Conservation (phyloP, 2,329 filamentous ascomycete species). For the Onygenales sp. region DNA sequence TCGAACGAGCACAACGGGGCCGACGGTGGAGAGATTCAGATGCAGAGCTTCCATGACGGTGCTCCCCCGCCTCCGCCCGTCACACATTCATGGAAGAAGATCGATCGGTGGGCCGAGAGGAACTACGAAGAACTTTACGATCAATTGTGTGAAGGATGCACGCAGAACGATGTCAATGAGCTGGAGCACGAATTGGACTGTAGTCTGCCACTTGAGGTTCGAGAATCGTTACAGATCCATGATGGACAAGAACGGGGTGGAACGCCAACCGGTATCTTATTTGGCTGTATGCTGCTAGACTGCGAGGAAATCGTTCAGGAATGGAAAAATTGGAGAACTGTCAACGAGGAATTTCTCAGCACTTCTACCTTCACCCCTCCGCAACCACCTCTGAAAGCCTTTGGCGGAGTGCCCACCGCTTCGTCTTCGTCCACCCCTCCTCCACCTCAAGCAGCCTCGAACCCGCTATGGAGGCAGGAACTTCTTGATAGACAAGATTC, state of each 20-base stretch:
- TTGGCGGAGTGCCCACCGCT: conserved; percentile 55
- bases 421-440: conserved; percentile 53
- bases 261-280: conserved; percentile 81
- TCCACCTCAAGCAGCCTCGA: conserved; percentile 44
- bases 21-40: conserved; percentile 79
- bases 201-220: conserved; percentile 83
- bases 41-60: conserved; percentile 92
- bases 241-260: conserved; percentile 97
- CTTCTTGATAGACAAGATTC: conserved; percentile 77
- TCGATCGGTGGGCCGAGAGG: conserved; percentile 87
- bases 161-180: conserved; percentile 91
- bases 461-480: conserved; percentile 72
- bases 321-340: conserved; percentile 91
- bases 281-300: conserved; percentile 89
- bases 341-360: conserved; percentile 80
- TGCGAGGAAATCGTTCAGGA: conserved; percentile 98
- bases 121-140: conserved; percentile 93
- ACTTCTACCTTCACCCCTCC: conserved; percentile 42
- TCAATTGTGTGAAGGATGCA: conserved; percentile 85
- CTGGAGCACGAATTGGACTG: conserved; percentile 93
- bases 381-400: conserved; percentile 61
- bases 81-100: conserved; percentile 82
- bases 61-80: conserved; percentile 83
- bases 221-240: conserved; percentile 81
- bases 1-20: conserved; percentile 50